These are phyloP conservation scores for Agrocybe pediades DNA, from an alignment of 768 basidiomycete species.

Conservation along the genomic window DNA sequence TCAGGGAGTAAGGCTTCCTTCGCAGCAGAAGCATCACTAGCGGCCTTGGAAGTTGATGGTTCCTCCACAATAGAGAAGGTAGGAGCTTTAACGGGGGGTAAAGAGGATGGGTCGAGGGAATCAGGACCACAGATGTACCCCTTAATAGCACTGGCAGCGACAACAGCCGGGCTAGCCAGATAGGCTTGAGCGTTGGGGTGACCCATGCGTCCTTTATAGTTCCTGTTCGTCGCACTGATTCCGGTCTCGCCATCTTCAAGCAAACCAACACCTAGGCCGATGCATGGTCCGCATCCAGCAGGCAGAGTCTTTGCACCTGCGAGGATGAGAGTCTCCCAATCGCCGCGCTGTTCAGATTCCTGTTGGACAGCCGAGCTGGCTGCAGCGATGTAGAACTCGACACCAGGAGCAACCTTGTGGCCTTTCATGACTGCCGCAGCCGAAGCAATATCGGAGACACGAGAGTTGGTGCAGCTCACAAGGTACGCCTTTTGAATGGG, in stretches of 20 bases:
- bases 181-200: slow-evolving; percentile 94
- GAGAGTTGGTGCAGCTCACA: slow-evolving; percentile 97
- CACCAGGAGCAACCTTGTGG: slow-evolving; percentile 78
- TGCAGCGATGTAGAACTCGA: slow-evolving; percentile 97
- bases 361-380: slow-evolving; percentile 91
- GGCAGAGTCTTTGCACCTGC: slow-evolving; percentile 93
- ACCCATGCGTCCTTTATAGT: slow-evolving; percentile 99
- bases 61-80: slow-evolving; percentile 53
- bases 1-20: slow-evolving; percentile 73
- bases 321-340: slow-evolving; percentile 86
- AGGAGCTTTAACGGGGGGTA: slow-evolving; percentile 56
- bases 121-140: slow-evolving; percentile 89
- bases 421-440: slow-evolving; percentile 90
- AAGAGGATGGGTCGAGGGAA: slow-evolving; percentile 51
- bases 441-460: slow-evolving; percentile 90
- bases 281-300: slow-evolving; percentile 97
- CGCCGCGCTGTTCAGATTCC: slow-evolving; percentile 81
- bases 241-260: slow-evolving; percentile 94
- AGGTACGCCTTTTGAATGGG: slow-evolving; percentile 97
- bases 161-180: slow-evolving; percentile 94
- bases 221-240: slow-evolving; percentile 97
- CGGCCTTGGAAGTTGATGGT: slow-evolving; percentile 24
- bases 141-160: slow-evolving; percentile 92
- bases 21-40: slow-evolving; percentile 29
- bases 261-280: slow-evolving; percentile 91